Evolutionary conservation across 2,329 filamentous ascomycete species (phyloP).

Genomic region (Curvularia hawaiiensis): DNA sequence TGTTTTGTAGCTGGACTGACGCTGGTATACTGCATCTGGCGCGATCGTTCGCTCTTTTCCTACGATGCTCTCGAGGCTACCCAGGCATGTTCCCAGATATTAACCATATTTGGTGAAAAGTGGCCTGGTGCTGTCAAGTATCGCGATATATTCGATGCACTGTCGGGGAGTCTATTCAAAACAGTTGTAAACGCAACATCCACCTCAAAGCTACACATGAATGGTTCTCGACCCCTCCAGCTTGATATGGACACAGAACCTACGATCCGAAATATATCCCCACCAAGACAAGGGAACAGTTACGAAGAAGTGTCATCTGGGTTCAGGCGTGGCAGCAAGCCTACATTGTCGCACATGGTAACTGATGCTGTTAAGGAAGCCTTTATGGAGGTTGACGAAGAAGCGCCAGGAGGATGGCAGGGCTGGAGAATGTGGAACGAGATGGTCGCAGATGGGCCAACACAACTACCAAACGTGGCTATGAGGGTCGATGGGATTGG

Average conservation of each 20-base stretch:
- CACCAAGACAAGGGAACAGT: not conserved
- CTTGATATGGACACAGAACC: slow-evolving; percentile 11
- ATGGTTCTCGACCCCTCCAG: slow-evolving; percentile 7
- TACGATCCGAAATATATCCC: not conserved
- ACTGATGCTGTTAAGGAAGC: slow-evolving; percentile 36
- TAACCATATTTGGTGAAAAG: slow-evolving; percentile 36
- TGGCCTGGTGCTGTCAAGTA: slow-evolving; percentile 37
- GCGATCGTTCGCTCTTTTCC: slow-evolving; percentile 29
- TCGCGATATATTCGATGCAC: slow-evolving; percentile 35
- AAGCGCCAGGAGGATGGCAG: slow-evolving; percentile 35
- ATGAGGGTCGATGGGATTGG: slow-evolving; percentile 7
- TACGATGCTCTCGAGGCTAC: slow-evolving; percentile 36
- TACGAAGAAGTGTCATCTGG: slow-evolving; percentile 1
- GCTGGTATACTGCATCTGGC: slow-evolving; percentile 36
- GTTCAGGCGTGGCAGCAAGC: not conserved
- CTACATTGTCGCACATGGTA: slow-evolving; percentile 20
- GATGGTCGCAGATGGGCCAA: slow-evolving; percentile 24
- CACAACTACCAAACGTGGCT: not conserved
- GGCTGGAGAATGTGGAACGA: slow-evolving; percentile 38
- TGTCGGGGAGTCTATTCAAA: slow-evolving; percentile 29
- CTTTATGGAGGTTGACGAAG: slow-evolving; percentile 38
- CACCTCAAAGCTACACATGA: not conserved
- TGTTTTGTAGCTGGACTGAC: slow-evolving; percentile 36
- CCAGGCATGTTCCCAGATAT: slow-evolving; percentile 30
- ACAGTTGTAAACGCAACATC: slow-evolving; percentile 6